Evolutionary conservation across 129 eudicot species (phyloP).

Genomic region (Flaveria trinervia): DNA sequence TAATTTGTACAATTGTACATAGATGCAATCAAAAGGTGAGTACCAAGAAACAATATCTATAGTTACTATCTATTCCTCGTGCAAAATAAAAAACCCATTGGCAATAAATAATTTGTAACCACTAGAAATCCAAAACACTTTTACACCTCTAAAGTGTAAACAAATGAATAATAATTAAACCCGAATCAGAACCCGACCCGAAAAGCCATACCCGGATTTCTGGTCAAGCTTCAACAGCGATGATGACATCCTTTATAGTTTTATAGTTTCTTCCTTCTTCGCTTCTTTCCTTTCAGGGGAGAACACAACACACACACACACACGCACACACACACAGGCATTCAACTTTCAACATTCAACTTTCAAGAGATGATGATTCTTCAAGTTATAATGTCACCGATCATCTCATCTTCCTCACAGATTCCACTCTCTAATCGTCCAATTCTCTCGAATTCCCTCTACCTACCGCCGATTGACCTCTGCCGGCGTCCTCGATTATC

Average conservation of each 20-base stretch:
- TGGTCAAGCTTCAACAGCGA: constrained; percentile 15
- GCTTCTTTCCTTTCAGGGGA: not conserved
- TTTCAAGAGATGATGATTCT: constrained; percentile 41
- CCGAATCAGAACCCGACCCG: constrained; percentile 12
- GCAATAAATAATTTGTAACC: not conserved
- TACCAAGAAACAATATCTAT: too few species aligned
- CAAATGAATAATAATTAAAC: not conserved
- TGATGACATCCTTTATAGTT: not conserved
- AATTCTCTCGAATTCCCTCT: constrained; percentile 15
- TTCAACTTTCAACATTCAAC: not conserved
- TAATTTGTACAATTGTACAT: too few species aligned
- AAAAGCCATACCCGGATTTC: not conserved
- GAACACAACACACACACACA: too few species aligned
- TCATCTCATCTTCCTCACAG: constrained; percentile 38
- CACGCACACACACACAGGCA: too few species aligned
- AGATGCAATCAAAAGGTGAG: too few species aligned
- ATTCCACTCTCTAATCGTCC: constrained; percentile 18
- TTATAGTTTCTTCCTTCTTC: not conserved
- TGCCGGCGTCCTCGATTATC: constrained; percentile 24
- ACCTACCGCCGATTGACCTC: constrained; percentile 7
- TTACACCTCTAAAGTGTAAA: too few species aligned
- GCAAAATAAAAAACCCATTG: not conserved
- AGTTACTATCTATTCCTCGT: not conserved
- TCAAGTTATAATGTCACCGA: constrained; percentile 31
- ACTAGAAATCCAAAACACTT: not conserved